Conservation (phyloP, 176 grass and related monocot species). For the Puccinellia tenuiflora region DNA sequence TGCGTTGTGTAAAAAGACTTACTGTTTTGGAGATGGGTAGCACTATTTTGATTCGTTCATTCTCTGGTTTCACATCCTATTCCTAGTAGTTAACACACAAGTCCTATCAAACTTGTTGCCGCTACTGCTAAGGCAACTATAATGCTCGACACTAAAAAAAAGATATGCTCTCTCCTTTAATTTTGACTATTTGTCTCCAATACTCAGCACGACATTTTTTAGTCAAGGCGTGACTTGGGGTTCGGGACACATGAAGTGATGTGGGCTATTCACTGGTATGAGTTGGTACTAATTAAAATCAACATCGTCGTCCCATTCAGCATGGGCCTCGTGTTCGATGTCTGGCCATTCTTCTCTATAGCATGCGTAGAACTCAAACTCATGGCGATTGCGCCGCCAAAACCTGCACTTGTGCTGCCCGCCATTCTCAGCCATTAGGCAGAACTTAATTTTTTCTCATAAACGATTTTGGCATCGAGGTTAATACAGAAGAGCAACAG, state of each 20-base stretch:
- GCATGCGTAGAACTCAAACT: too few relatives aligned
- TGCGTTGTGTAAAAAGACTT: not conserved
- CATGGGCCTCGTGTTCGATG: too few relatives aligned
- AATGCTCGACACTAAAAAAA: not conserved
- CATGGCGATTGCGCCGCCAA: too few relatives aligned
- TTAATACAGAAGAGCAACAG: too few relatives aligned
- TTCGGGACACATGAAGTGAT: not conserved
- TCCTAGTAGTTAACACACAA: not conserved
- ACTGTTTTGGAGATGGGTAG: not conserved
- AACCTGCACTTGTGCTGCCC: too few relatives aligned
- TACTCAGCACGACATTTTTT: not conserved
- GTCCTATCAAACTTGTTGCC: not conserved
- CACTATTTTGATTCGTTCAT: not conserved
- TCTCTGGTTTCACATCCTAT: not conserved
- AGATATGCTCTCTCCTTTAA: not conserved
- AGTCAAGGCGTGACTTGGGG: not conserved
- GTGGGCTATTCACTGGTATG: too few relatives aligned
- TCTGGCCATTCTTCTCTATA: too few relatives aligned
- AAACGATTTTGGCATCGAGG: too few relatives aligned
- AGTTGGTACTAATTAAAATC: too few relatives aligned
- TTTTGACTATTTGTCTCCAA: not conserved
- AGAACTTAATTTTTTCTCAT: too few relatives aligned
- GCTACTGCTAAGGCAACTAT: not conserved
- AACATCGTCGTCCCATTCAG: too few relatives aligned
- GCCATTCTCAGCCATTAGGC: too few relatives aligned